phyloP scores from a whole-genome alignment of 371 early-diverging fungal species.

The Mucor circinelloides region DNA sequence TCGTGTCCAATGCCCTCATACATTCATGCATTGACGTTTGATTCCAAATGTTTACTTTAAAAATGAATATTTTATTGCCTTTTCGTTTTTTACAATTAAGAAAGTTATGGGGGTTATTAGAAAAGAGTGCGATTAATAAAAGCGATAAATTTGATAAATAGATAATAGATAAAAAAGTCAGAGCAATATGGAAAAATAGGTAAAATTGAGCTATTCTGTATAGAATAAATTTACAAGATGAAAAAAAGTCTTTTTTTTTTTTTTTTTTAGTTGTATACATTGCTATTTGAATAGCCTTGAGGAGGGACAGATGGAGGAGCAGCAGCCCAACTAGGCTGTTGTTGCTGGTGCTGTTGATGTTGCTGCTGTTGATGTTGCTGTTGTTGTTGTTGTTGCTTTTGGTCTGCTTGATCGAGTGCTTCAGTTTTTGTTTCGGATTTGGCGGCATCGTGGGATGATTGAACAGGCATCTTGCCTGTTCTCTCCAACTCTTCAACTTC shows the following conservation, averaged over 20 bases:
- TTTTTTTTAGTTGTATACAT: neutral
- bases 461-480: constrained; percentile 29
- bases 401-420: neutral
- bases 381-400: neutral
- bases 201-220: neutral
- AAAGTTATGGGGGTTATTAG: neutral
- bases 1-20: neutral
- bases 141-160: neutral
- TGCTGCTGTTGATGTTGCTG: neutral
- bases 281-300: neutral
- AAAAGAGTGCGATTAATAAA: neutral
- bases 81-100: neutral
- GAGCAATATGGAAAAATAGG: neutral
- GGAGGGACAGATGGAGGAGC: neutral
- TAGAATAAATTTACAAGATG: neutral
- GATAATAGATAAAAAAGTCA: neutral
- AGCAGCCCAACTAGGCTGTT: neutral
- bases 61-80: neutral
- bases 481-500: constrained; percentile 59
- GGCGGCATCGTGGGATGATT: neutral
- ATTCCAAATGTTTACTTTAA: neutral
- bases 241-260: too few relatives aligned
- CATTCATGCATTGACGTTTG: neutral
- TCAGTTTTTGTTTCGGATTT: neutral
- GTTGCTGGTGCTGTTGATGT: neutral